These are phyloP conservation scores for Teratosphaeria epicoccoides DNA, from an alignment of 2,329 filamentous ascomycete genomes.

Conservation along the genomic window DNA sequence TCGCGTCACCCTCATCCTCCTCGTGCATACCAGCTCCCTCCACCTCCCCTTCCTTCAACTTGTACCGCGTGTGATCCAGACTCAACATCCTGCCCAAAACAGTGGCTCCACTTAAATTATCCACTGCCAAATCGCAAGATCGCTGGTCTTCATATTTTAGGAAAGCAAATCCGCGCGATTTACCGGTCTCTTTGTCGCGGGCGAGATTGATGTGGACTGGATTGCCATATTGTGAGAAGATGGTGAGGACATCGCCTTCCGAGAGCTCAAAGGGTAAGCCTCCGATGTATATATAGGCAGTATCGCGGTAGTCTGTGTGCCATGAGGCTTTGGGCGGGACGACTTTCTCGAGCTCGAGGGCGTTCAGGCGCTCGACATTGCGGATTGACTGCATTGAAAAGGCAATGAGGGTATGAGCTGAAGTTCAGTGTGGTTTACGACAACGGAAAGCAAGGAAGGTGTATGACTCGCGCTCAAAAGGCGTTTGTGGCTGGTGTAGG, in stretches of 20 bases:
- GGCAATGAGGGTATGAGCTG: neutral
- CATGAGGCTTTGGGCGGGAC: slow-evolving; percentile 81
- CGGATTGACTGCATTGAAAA: slow-evolving; percentile 79
- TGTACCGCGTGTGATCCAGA: slow-evolving; percentile 91
- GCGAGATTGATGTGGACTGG: slow-evolving; percentile 86
- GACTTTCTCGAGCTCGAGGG: slow-evolving; percentile 83
- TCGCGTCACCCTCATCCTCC: slow-evolving; percentile 44
- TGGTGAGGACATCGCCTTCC: slow-evolving; percentile 89
- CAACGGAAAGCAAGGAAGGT: neutral
- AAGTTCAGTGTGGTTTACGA: neutral
- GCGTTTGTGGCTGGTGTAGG: neutral
- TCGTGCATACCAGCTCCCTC: slow-evolving; percentile 20
- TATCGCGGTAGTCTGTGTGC: slow-evolving; percentile 96
- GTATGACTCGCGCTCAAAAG: neutral
- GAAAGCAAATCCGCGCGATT: slow-evolving; percentile 89
- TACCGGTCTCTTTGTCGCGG: slow-evolving; percentile 92
- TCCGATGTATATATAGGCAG: slow-evolving; percentile 92
- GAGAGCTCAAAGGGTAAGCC: slow-evolving; percentile 85
- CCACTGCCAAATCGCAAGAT: slow-evolving; percentile 89
- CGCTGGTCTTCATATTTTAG: slow-evolving; percentile 97
- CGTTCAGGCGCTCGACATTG: slow-evolving; percentile 84
- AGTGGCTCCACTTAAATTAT: slow-evolving; percentile 81
- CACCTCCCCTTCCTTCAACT: slow-evolving; percentile 61
- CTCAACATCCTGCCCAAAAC: slow-evolving; percentile 70
- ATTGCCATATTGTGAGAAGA: slow-evolving; percentile 95